A percentile compares a stretch with the other conserved stretches of the same genome.
Conservation (phyloP, 2,329 filamentous ascomycete genomes). For the Fusarium lateritium region DNA sequence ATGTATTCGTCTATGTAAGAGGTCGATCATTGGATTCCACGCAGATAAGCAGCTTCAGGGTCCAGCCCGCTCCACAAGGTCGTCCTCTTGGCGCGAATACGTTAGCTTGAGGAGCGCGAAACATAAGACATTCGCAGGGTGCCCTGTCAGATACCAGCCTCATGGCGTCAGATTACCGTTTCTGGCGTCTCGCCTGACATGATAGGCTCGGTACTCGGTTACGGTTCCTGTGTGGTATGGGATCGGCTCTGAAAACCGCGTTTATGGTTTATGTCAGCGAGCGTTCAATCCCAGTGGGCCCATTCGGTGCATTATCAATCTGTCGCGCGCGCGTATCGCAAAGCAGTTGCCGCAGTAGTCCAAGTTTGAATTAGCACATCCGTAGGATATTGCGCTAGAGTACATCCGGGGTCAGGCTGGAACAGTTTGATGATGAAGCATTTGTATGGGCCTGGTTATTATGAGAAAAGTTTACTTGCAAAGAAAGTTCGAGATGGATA, state of each 20-base stretch:
- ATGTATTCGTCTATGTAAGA: not conserved
- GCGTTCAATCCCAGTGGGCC: not conserved
- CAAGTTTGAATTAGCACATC: not conserved
- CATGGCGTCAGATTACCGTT: slow-evolving; percentile 21
- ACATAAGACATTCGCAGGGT: not conserved
- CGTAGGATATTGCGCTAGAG: not conserved
- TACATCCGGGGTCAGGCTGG: not conserved
- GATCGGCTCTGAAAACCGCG: slow-evolving; percentile 3
- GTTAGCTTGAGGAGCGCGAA: not conserved
- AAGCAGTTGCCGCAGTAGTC: slow-evolving; percentile 2
- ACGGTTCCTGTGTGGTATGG: not conserved
- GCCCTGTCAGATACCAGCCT: not conserved
- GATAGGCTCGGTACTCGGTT: slow-evolving; percentile 25
- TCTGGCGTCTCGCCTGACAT: slow-evolving; percentile 18
- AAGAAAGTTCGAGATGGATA: not conserved
- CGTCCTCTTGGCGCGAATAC: not conserved
- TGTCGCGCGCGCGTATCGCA: slow-evolving; percentile 26
- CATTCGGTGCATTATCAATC: slow-evolving; percentile 4
- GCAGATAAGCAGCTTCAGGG: not conserved
- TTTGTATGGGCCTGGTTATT: not conserved
- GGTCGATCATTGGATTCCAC: not conserved
- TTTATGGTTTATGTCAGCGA: slow-evolving; percentile 25
- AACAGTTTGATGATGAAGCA: not conserved
- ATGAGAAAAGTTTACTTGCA: too few relatives aligned
- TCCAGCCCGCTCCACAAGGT: not conserved